These are phyloP conservation scores for Pseudonitzschia delicatissima DNA, from an alignment of 108 stramenopile genomes.

Conservation along the genomic window DNA sequence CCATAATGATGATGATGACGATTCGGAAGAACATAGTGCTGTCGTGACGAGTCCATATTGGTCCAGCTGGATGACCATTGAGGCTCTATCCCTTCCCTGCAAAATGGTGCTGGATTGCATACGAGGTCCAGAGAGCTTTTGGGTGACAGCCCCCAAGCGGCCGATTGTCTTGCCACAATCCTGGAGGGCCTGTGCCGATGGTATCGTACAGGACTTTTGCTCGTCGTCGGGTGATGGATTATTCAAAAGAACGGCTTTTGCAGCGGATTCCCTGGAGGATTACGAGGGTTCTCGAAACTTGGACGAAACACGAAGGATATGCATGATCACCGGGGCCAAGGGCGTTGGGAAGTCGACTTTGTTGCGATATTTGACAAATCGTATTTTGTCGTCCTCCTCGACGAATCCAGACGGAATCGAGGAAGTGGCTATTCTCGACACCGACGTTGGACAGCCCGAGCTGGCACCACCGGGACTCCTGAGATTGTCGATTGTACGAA, in stretches of 20 bases:
- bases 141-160: constrained; percentile 17
- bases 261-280: constrained; percentile 17
- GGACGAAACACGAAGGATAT: constrained; percentile 9
- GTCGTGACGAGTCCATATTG: constrained; percentile 36
- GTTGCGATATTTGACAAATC: constrained; percentile 79
- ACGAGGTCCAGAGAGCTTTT: constrained; percentile 29
- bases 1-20: not conserved
- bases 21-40: not conserved
- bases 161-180: constrained; percentile 36
- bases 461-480: constrained; percentile 84
- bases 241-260: not conserved
- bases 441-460: constrained; percentile 92
- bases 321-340: constrained; percentile 86
- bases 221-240: not conserved
- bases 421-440: constrained; percentile 79
- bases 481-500: constrained; percentile 52
- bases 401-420: not conserved
- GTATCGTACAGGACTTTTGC: constrained; percentile 21
- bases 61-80: constrained; percentile 40
- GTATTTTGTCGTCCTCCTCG: constrained; percentile 37
- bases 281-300: constrained; percentile 1
- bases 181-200: constrained; percentile 46
- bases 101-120: constrained; percentile 16
- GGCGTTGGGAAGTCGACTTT: constrained; percentile 90
- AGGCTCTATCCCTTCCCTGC: not conserved